Conservation (phyloP, 768 basidiomycete genomes). For the Rubroboletus pulcherrimus region DNA sequence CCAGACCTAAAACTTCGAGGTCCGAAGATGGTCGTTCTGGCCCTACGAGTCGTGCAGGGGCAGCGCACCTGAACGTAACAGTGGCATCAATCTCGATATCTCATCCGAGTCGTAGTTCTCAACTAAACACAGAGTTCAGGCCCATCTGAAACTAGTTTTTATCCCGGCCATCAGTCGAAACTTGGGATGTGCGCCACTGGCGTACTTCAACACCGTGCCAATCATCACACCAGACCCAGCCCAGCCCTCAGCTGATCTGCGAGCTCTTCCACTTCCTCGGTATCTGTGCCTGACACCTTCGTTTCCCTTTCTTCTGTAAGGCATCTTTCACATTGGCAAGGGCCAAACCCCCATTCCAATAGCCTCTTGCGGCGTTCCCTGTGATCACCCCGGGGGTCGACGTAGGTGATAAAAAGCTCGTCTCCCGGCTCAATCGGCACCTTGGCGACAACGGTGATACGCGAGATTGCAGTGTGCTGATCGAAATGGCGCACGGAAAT, state of each 20-base stretch:
- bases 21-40: too few relatives aligned
- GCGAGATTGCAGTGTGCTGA: slow-evolving; percentile 60
- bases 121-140: background rate
- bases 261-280: slow-evolving; percentile 39
- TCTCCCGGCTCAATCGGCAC: slow-evolving; percentile 61
- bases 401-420: slow-evolving; percentile 77
- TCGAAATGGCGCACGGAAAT: slow-evolving; percentile 75
- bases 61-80: background rate
- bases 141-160: background rate
- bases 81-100: background rate
- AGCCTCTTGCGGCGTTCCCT: slow-evolving; percentile 50
- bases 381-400: slow-evolving; percentile 49
- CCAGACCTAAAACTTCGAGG: too few relatives aligned
- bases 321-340: slow-evolving; percentile 69
- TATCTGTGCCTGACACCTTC: slow-evolving; percentile 5
- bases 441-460: slow-evolving; percentile 73
- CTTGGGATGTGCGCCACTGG: background rate
- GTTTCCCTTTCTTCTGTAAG: slow-evolving; percentile 47
- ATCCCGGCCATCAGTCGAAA: background rate
- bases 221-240: slow-evolving; percentile 45
- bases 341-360: slow-evolving; percentile 71
- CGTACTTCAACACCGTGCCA: background rate
- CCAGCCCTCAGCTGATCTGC: slow-evolving; percentile 63
- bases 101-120: background rate
- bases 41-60: too few relatives aligned